These are phyloP conservation scores for Phytophthora pseudosyringae DNA, from an alignment of 352 stramenopile genomes.

Conservation along the genomic window DNA sequence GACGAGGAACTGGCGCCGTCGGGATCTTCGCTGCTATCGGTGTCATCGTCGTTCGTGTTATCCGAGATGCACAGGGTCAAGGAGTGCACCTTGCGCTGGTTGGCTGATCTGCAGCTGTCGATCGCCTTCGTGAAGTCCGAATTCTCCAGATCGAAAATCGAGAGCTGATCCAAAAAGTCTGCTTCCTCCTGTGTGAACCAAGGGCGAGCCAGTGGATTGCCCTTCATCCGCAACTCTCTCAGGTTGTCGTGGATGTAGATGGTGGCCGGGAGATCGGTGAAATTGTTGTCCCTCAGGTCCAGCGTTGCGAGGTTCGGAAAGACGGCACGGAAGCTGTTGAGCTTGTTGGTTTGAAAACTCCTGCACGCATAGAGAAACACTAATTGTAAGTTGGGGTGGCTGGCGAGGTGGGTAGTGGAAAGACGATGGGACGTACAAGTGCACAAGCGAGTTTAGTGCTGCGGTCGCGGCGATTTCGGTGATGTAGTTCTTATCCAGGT, in stretches of 20 bases:
- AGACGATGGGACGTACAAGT: conserved; percentile 44
- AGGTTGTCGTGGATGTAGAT: conserved; percentile 60
- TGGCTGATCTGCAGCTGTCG: conserved; percentile 25
- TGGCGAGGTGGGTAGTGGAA: no score
- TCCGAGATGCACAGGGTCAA: conserved; percentile 40
- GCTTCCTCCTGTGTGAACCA: conserved; percentile 51
- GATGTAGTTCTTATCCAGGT: conserved; percentile 45
- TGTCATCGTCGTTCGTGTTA: conserved; percentile 17
- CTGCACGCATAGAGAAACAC: conserved; percentile 2
- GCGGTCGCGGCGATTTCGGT: conserved; percentile 38
- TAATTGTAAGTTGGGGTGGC: background rate
- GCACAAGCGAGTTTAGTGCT: conserved; percentile 44
- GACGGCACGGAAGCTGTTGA: conserved; percentile 56
- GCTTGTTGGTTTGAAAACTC: conserved; percentile 62
- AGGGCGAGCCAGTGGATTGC: conserved; percentile 48
- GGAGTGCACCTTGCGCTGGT: conserved; percentile 35
- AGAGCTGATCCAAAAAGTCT: conserved; percentile 34
- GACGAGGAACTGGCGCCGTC: conserved; percentile 3
- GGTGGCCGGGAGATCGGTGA: conserved; percentile 50
- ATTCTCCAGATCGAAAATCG: conserved; percentile 43
- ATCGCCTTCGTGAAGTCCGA: conserved; percentile 41
- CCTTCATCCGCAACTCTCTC: conserved; percentile 46
- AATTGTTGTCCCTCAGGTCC: conserved; percentile 61
- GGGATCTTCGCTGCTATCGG: conserved; percentile 13
- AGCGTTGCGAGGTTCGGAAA: conserved; percentile 61